Base-by-base conservation (phyloP, 2,329 filamentous ascomycete genomes). In the Rutstroemia sp. region DNA sequence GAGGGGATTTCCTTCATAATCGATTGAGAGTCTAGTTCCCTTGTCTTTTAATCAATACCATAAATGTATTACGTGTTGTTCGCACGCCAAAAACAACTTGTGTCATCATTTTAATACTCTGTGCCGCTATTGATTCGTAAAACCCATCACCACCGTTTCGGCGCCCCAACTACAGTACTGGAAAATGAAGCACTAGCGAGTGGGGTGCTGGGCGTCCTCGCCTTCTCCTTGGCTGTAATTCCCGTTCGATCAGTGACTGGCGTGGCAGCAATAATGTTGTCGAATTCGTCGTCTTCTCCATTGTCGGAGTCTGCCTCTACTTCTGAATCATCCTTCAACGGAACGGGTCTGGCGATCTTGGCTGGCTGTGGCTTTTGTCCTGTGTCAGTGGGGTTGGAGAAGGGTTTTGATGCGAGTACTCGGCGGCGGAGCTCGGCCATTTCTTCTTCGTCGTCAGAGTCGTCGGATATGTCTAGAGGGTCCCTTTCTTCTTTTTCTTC, bases 391-490 rank as follows among this genome's bases (percentile, higher is more conserved):
- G 78, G 73, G 62, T 88, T 88, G 44, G 87, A 75, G 67, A 99
- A 99, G 0, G 91, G 83, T 68, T 92, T 96, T 6, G 92, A 96
- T 6, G 87, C 88, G 2, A 99, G 80, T n/a, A 97, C 90, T 64
- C 89, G 89, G 54, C 87, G 84, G 49, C 94, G 82, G 52, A 99
- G 86, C 67, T 95, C 92, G 38, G 89, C 92, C 92, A 97, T 97
- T 68, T 91, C 86, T 52, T 76, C 74, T 65, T 95, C 90, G 57
- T 96, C 87, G 56, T 88, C 89, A 34, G 82, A 83, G 56, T 91
- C 87, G 17, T 27, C 25, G 4, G 19, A 47, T 14, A 16, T 25
- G 12, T 27, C 14, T 27, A 16, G 12, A n/a, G 25, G 45, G 21
- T 47, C 45, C 27, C 27, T 30, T 16, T 30, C 25, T 47, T 30